Conservation (phyloP, 129 eudicot genomes). For the Scalesia atractyloides region DNA sequence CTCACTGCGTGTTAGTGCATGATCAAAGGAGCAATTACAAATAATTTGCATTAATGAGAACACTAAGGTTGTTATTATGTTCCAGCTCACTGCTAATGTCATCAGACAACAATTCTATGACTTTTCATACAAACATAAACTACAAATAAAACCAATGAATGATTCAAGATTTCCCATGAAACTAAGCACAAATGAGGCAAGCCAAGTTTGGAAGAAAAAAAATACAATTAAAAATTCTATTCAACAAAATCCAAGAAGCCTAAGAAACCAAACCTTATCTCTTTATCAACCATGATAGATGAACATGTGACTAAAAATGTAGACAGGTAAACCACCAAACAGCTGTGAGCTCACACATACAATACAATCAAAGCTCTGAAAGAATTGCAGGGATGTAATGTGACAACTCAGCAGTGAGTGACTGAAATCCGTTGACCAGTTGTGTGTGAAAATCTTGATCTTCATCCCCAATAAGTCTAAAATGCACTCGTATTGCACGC, state of each 20-base stretch:
- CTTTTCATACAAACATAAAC: too few species aligned
- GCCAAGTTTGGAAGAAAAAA: slow-evolving; percentile 5
- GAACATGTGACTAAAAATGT: slow-evolving; percentile 15
- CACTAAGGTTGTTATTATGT: too few species aligned
- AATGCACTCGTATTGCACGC: slow-evolving; percentile 95
- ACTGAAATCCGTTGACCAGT: slow-evolving; percentile 94
- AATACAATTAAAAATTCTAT: slow-evolving; percentile 30
- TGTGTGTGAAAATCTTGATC: slow-evolving; percentile 99
- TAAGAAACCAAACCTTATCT: slow-evolving; percentile 33
- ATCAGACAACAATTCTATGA: too few species aligned
- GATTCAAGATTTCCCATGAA: neutral
- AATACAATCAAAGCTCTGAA: slow-evolving; percentile 70
- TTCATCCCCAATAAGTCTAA: slow-evolving; percentile 94
- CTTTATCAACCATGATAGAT: slow-evolving; percentile 31
- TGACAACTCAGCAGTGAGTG: slow-evolving; percentile 96
- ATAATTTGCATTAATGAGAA: too few species aligned
- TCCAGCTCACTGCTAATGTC: too few species aligned
- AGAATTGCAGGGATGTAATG: slow-evolving; percentile 99
- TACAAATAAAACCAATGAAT: neutral
- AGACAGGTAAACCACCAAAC: slow-evolving; percentile 22
- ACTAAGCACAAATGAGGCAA: slow-evolving; percentile 19
- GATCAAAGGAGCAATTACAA: too few species aligned
- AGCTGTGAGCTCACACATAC: slow-evolving; percentile 15
- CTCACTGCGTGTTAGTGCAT: too few species aligned
- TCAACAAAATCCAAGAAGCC: slow-evolving; percentile 27